Conservation (phyloP, 2,329 filamentous ascomycete species). For the Fusarium pseudoanthophilum region DNA sequence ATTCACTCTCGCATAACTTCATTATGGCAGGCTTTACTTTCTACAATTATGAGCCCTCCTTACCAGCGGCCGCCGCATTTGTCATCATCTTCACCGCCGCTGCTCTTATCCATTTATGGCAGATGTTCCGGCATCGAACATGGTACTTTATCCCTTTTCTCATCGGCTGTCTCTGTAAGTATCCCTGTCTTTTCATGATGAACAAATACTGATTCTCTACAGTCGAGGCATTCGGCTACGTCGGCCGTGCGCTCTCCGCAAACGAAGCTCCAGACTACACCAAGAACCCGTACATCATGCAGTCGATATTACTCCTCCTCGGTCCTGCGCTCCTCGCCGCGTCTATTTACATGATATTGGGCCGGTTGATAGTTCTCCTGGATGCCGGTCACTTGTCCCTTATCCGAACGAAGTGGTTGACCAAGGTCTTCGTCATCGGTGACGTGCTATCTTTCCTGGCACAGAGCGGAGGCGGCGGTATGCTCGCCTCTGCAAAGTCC, state of each 20-base stretch:
- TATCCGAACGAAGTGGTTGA: slow-evolving; percentile 56
- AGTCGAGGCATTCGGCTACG: slow-evolving; percentile 52
- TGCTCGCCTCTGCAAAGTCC: slow-evolving; percentile 37
- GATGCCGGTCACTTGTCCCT: slow-evolving; percentile 54
- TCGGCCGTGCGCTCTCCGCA: slow-evolving; percentile 59
- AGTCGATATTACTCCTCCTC: slow-evolving; percentile 51
- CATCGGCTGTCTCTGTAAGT: slow-evolving; percentile 60
- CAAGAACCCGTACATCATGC: slow-evolving; percentile 52
- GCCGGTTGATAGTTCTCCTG: slow-evolving; percentile 51
- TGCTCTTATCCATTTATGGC: slow-evolving; percentile 52
- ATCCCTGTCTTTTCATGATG: not conserved
- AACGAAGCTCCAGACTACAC: slow-evolving; percentile 51
- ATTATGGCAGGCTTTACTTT: slow-evolving; percentile 15
- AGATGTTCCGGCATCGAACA: slow-evolving; percentile 53
- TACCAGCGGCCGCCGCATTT: slow-evolving; percentile 55
- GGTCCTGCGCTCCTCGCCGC: slow-evolving; percentile 57
- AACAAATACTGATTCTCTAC: not conserved
- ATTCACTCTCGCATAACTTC: not conserved
- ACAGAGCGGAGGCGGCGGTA: slow-evolving; percentile 40
- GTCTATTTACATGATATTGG: slow-evolving; percentile 59
- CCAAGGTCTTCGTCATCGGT: slow-evolving; percentile 61
- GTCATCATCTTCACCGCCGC: slow-evolving; percentile 52
- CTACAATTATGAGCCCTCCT: slow-evolving; percentile 61
- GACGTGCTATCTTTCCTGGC: slow-evolving; percentile 58
- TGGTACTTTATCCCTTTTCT: slow-evolving; percentile 65